Base-by-base conservation (phyloP, 768 basidiomycete species). In the Exidia glandulosa region DNA sequence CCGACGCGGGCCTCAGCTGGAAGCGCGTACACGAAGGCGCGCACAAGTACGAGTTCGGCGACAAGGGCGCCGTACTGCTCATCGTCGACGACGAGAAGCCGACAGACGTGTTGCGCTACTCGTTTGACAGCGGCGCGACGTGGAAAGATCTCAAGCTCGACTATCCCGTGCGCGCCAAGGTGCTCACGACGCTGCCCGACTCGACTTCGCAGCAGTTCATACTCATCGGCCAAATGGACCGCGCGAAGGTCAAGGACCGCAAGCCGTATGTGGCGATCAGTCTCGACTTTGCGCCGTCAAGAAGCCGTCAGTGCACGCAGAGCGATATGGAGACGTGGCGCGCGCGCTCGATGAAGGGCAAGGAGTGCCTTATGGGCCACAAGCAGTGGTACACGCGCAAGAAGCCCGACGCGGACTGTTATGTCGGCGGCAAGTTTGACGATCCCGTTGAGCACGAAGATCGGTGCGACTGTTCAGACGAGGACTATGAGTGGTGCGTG, bases 181-280 rank as follows among this genome's bases (percentile, higher is more conserved):
- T 83, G 0, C 75, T 99, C n/a, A 85, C 88, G 45, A 96, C 93
- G 3, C 81, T 97, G 4, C 90, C 92, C 0, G 96, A 99, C 65
- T 92, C 92, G 13, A 97, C 96, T 0, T 94, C 92, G 0, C 95
- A 96, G 69, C 97, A 95, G 72, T 97, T 98, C 76, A 68, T 98
- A 9, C 77, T 99, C 7, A 78, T 96, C 29, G 96, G 88, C 3
- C 85, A 87, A 61, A 77, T 93, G 13, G 74, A 82, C 2, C 81
- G 85, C 25, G 71, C 77, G 13, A 84, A 90, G 57, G 76, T 81
- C 65, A 75, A 70, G 31, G 68, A 72, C n/a, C 73, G 73, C 0
- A 85, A 85, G 10, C 79, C 82, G 0, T 85, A 87, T 62, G 90
- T 83, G 1, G 73, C 86, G 13, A 79, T 96, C 32, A 83, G 81